A percentile compares a stretch with the other conserved stretches of the same genome.
These are phyloP conservation scores for Saccharomycopsis oosterbeekiorum DNA, from an alignment of 805 yeast species.

Conservation along the genomic window DNA sequence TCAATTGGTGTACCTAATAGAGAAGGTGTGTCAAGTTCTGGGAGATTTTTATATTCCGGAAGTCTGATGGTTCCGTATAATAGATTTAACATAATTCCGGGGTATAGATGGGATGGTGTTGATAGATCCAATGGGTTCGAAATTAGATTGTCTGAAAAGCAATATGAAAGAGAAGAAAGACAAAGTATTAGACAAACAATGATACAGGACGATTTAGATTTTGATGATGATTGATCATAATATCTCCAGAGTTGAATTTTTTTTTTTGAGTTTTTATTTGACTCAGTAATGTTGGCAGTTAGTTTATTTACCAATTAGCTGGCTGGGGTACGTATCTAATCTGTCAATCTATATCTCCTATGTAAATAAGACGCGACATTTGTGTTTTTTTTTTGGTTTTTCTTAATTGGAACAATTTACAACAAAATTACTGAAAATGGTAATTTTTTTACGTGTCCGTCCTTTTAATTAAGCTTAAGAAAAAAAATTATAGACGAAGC, in stretches of 20 bases:
- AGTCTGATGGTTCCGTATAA: constrained; percentile 42
- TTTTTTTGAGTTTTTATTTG: too few species aligned
- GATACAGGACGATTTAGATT: background rate
- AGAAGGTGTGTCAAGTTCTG: constrained; percentile 25
- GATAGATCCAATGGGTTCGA: constrained; percentile 88
- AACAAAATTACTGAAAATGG: background rate
- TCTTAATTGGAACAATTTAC: background rate
- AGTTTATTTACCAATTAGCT: too few species aligned
- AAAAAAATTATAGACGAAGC: background rate
- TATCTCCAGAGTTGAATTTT: too few species aligned
- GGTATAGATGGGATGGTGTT: constrained; percentile 85
- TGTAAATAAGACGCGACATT: background rate
- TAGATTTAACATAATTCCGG: constrained; percentile 69
- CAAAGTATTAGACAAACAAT: background rate
- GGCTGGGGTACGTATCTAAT: too few species aligned
- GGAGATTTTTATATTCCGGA: constrained; percentile 43
- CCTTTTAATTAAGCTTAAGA: background rate
- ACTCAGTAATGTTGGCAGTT: too few species aligned
- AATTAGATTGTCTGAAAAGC: constrained; percentile 38
- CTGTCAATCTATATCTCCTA: too few species aligned
- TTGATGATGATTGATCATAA: background rate
- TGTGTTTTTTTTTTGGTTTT: too few species aligned
- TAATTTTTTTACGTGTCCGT: background rate
- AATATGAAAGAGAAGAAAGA: constrained; percentile 6
- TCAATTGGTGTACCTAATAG: background rate